Evolutionary conservation across 1,284 basidiomycete species (phyloP), one percentile per base, ranked within the genome.

Genomic region (Cryptococcus sp.): DNA sequence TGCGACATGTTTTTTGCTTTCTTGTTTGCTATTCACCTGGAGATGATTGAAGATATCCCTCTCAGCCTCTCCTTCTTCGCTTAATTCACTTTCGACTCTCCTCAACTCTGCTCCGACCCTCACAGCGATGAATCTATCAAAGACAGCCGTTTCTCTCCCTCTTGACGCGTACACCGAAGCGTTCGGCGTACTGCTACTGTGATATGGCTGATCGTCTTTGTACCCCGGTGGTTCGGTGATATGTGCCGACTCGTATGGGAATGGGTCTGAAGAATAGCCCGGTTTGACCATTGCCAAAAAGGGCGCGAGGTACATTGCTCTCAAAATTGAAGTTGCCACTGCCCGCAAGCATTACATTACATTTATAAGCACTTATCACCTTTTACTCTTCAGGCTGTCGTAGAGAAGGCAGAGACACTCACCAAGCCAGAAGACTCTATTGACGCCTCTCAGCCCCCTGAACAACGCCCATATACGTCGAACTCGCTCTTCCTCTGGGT

Each of bases 51-150:
- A 72, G 1, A 75, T 62, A 13, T 70, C 67, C 0, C 48, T 45
- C 46, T 68, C 62, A 11, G 60, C 68, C 13, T 72, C 75, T 10
- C 59, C 57, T 17, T 67, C 68, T 52, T 76, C 70, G 40, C 52
- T 65, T 10, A 76, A 59, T 17, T 53, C 58, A 48, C 66, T 69
- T 55, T 77, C 75, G 4, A 66, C 64, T 38, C 46, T 47, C 11
- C 75, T 59, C 22, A 74, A 53, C 29, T 73, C 69, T 41, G 70
- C 65, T 3, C 75, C 75, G 0, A 75, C 58, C 11, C 65, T 58
- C 8, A 73, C 54, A 8, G 74, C 76, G 34, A 77, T 71, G 57
- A 72, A 77, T 25, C 71, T 53, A 66, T 77, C 76, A 26, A 75
- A 67, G 0, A 75, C 63, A 3, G 71, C 65, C 44, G 73, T 66